phyloP scores from a whole-genome alignment of 1,284 basidiomycete species.

The Microbotryum violaceum region DNA sequence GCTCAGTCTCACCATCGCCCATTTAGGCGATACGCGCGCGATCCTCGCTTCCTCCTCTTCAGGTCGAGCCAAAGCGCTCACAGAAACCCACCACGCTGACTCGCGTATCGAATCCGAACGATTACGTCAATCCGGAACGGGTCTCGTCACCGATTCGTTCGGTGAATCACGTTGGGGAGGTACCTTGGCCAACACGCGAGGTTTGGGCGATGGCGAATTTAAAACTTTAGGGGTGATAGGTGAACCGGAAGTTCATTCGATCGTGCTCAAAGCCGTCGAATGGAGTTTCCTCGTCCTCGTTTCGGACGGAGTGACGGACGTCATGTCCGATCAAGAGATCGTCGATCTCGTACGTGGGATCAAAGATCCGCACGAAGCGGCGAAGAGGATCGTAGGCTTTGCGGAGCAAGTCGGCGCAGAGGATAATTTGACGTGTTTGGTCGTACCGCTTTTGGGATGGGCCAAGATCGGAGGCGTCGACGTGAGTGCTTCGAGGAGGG shows the following conservation, averaged over 20 bases:
- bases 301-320: conserved; percentile 76
- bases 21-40: conserved; percentile 79
- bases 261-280: conserved; percentile 61
- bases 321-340: conserved; percentile 88
- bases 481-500: conserved; percentile 66
- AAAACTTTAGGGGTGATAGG: conserved; percentile 87
- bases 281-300: conserved; percentile 35
- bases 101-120: conserved; percentile 74
- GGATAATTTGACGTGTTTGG: conserved; percentile 85
- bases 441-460: conserved; percentile 92
- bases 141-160: conserved; percentile 86
- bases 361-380: conserved; percentile 67
- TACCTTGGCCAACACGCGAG: conserved; percentile 83
- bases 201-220: conserved; percentile 84
- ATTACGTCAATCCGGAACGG: conserved; percentile 72
- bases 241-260: conserved; percentile 83
- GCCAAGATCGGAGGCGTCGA: conserved; percentile 70
- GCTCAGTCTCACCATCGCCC: conserved; percentile 62
- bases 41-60: conserved; percentile 22
- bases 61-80: conserved; percentile 23
- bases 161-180: conserved; percentile 92
- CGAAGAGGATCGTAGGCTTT: conserved; percentile 72
- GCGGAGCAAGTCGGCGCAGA: conserved; percentile 75
- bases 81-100: conserved; percentile 75
- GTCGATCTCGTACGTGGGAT: conserved; percentile 75